Conservation (phyloP, 345 rosid genomes). For the Acer yangbiense region DNA sequence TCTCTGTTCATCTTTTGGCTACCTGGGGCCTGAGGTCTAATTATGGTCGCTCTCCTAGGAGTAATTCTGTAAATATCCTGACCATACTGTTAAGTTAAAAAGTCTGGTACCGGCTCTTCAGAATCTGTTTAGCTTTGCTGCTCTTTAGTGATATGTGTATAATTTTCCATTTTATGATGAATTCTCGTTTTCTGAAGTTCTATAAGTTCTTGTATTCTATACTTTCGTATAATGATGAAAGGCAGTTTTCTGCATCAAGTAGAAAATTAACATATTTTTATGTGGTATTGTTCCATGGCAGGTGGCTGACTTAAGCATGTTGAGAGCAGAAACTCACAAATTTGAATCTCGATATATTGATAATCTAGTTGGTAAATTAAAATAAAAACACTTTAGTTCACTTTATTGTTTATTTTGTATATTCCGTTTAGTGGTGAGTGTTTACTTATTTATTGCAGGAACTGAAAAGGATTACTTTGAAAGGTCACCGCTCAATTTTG, state of each 20-base stretch:
- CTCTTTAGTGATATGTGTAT: not conserved
- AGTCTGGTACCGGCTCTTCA: not conserved
- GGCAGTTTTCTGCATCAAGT: not conserved
- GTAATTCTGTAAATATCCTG: not conserved
- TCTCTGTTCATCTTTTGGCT: not conserved
- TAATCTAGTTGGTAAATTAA: constrained; percentile 84
- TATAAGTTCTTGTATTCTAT: not conserved
- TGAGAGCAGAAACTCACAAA: constrained; percentile 84
- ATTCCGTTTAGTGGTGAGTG: constrained; percentile 18
- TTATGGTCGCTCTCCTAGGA: not conserved
- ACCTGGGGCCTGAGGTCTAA: not conserved
- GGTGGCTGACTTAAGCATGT: constrained; percentile 81
- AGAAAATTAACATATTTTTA: constrained; percentile 14
- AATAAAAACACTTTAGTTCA: not conserved
- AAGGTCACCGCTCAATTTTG: constrained; percentile 85
- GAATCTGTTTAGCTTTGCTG: constrained; percentile 1
- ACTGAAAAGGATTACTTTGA: constrained; percentile 67
- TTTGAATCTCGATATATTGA: constrained; percentile 89
- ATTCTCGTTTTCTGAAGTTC: not conserved
- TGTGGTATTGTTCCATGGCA: constrained; percentile 33
- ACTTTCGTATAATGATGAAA: not conserved
- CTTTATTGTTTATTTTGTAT: constrained; percentile 10
- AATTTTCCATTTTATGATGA: not conserved
- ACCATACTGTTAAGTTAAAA: not conserved
- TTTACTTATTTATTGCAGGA: constrained; percentile 47